Base-by-base conservation (phyloP, 73 alveolate species). In the Stentor coeruleus region DNA sequence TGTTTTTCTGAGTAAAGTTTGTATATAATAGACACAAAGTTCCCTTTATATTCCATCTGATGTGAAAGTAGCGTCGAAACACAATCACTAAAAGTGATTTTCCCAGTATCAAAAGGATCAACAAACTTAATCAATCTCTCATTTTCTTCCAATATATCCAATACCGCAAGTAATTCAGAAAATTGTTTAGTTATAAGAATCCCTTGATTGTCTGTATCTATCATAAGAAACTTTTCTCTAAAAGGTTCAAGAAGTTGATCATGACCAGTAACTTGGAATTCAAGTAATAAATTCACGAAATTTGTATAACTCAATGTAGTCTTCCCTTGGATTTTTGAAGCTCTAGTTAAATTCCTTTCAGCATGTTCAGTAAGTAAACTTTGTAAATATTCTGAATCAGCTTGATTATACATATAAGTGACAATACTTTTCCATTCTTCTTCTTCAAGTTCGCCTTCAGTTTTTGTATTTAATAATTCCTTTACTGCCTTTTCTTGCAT, bases 261-360 rank as follows among this genome's bases (percentile, higher is more conserved):
- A 89, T 95, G 98, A 49, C 94, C 93, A 86, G 95, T 92, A 37
- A 97, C 91, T 85, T 97, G 94, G 93, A 95, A 97, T 83, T 97
- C 99, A 28, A 95, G 89, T 59, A 97, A 91, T 35, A 92, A 87
- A 58, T 91, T 86, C 39, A 81, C 84, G 85, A 96, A 96, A 39
- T 31, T 39, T 33, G 26, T 20, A 37, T 39, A 75, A 33, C 40
- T 20, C 39, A 66, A 20, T 26, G 79, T 31, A 14, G 79, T 20
- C 79, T 66, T 66, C 15, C 79, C 79, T 66, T 66, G n/a, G 39
- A 33, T 40, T 20, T 49, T 49, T 20, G 66, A 49, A 49, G 66
- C 66, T 33, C 33, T 66, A 11, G 33, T 26, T 20, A 26, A 20
- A 2, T 31, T 20, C 37, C 73, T 37, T 36, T 39, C 74, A 42